Conservation (phyloP, 441 rosid genomes). For the Euphorbia schlechtendalii region DNA sequence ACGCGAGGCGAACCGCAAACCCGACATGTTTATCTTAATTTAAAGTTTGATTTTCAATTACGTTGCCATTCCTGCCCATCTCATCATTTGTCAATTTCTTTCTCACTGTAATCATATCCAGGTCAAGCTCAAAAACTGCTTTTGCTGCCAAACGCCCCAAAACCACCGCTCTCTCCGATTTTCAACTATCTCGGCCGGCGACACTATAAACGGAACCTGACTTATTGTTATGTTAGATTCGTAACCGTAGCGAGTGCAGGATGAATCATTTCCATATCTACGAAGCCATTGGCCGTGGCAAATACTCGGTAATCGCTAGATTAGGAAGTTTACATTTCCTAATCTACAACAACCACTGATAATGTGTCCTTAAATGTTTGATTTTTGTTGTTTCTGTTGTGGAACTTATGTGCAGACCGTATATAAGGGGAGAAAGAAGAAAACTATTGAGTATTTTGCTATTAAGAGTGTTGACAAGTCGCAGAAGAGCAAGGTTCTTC, state of each 20-base stretch:
- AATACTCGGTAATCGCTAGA: slow-evolving; percentile 63
- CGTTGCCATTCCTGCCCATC: neutral
- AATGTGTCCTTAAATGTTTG: slow-evolving; percentile 6
- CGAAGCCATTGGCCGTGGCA: slow-evolving; percentile 95
- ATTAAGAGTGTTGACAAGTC: slow-evolving; percentile 94
- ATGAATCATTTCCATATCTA: slow-evolving; percentile 95
- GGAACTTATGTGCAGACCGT: slow-evolving; percentile 44
- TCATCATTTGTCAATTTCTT: neutral
- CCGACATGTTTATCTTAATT: slow-evolving; percentile 5
- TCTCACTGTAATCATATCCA: slow-evolving; percentile 4
- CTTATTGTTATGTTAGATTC: slow-evolving; percentile 11
- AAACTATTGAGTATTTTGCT: slow-evolving; percentile 89
- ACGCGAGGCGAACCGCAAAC: neutral
- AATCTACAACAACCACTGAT: too few relatives aligned
- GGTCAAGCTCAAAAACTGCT: too few relatives aligned
- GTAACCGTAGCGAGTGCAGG: slow-evolving; percentile 28
- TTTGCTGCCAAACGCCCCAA: too few relatives aligned
- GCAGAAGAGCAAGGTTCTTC: slow-evolving; percentile 83
- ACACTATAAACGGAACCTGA: neutral
- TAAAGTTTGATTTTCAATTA: slow-evolving; percentile 12
- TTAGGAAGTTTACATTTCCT: too few relatives aligned
- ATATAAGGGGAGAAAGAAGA: slow-evolving; percentile 96
- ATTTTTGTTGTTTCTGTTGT: neutral
- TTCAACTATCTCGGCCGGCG: neutral
- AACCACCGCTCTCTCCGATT: neutral